Evolutionary conservation across 1,139 yeast species (phyloP).

Genomic region (Ashbya aceris): DNA sequence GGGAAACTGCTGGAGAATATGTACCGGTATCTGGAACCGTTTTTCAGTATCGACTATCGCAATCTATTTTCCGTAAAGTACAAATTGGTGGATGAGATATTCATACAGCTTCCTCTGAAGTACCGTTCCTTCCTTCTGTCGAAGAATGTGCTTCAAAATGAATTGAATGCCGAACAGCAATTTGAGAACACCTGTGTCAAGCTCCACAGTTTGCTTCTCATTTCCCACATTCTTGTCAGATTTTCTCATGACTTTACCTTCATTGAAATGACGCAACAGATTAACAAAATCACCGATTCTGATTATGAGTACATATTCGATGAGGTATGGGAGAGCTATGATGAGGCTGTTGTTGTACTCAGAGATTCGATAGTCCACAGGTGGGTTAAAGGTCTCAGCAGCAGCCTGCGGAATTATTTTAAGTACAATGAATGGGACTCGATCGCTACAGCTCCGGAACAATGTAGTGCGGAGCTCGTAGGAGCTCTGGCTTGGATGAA

Average conservation of each 20-base stretch:
- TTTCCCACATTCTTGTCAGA: slow-evolving; percentile 4
- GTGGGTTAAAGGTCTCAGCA: slow-evolving; percentile 23
- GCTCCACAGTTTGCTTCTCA: slow-evolving; percentile 10
- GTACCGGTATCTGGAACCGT: slow-evolving; percentile 44
- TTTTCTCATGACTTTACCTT: slow-evolving; percentile 9
- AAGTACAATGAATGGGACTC: slow-evolving; percentile 23
- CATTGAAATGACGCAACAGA: slow-evolving; percentile 7
- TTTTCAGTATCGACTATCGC: slow-evolving; percentile 31
- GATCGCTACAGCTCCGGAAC: slow-evolving; percentile 7
- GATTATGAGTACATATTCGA: slow-evolving; percentile 17
- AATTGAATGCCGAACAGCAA: slow-evolving; percentile 8
- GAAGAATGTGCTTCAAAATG: slow-evolving; percentile 17
- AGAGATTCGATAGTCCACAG: slow-evolving; percentile 23
- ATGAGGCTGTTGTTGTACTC: slow-evolving; percentile 17
- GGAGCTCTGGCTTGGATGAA: slow-evolving; percentile 18
- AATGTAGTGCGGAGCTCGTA: slow-evolving; percentile 21
- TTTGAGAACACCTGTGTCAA: slow-evolving; percentile 24
- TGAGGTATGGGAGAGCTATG: slow-evolving; percentile 17
- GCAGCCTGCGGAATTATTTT: slow-evolving; percentile 24
- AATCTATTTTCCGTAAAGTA: slow-evolving; percentile 57
- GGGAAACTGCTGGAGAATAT: slow-evolving; percentile 51
- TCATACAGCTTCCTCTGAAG: slow-evolving; percentile 50
- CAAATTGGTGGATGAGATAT: slow-evolving; percentile 60
- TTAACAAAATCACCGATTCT: slow-evolving; percentile 9
- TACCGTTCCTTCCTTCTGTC: slow-evolving; percentile 44